phyloP scores from a whole-genome alignment of 2,329 filamentous ascomycete species.

The Fusarium nanum region DNA sequence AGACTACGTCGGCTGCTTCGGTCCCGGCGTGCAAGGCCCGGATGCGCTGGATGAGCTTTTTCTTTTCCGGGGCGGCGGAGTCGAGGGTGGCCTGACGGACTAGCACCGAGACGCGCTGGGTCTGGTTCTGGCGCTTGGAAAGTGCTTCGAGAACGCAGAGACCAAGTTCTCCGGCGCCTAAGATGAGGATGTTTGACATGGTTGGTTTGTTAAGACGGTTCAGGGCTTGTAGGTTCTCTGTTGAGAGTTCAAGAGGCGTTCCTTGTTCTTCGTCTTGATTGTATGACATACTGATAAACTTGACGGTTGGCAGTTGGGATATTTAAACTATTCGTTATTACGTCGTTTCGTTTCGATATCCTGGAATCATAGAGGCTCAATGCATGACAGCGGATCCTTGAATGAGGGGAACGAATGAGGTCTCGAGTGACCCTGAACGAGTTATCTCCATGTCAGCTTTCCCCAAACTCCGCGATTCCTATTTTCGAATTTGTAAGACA shows the following conservation, averaged over 20 bases:
- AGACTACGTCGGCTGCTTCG: constrained; percentile 59
- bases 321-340: constrained; percentile 35
- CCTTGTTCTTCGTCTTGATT: background rate
- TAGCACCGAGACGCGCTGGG: constrained; percentile 59
- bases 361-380: background rate
- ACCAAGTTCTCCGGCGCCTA: constrained; percentile 76
- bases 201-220: constrained; percentile 41
- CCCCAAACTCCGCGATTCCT: constrained; percentile 17
- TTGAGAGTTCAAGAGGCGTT: constrained; percentile 44
- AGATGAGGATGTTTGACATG: constrained; percentile 61
- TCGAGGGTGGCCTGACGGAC: constrained; percentile 62
- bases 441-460: constrained; percentile 21
- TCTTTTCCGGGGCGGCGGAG: constrained; percentile 53
- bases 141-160: constrained; percentile 65
- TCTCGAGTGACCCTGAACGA: background rate
- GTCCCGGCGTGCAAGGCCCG: constrained; percentile 54
- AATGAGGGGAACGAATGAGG: background rate
- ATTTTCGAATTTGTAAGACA: background rate
- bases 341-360: background rate
- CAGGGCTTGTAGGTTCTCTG: constrained; percentile 43
- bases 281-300: constrained; percentile 23
- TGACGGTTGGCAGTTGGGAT: background rate
- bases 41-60: constrained; percentile 50
- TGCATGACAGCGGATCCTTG: constrained; percentile 19
- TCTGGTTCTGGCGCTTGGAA: constrained; percentile 44